Base-by-base conservation (phyloP, 164 flowering plant species). In the Vitis rotundifolia region DNA sequence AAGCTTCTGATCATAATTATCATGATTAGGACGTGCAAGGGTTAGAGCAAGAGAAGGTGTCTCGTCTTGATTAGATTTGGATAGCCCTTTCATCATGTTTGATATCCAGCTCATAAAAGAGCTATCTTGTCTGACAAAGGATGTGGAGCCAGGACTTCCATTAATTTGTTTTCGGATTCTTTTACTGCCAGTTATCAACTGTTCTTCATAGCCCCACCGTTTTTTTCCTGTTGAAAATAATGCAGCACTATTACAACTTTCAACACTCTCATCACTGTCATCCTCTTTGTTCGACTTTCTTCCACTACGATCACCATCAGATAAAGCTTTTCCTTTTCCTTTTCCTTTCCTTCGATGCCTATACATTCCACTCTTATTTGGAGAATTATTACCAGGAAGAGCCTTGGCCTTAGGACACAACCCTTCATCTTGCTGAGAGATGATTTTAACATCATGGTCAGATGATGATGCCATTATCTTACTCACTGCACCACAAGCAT, bases 51-150 rank as follows among this genome's bases (percentile, higher is more conserved):
- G 71, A 49, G 80, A 68, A 61, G 80, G 74, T 47, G 61, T 37
- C 44, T 68, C 78, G 49, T 81, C 86, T 65, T 69, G 73, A 64
- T 75, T 59, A 13, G 80, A 61, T 55, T 78, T 81, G 3, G 81
- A 51, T 47, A 79, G 66, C 3, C 91, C 92, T 70, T 87, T 94
- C 76, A 82, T 78, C 89, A 92, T 84, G 78, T 85, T 90, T 16
- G 92, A 86, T 69, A 92, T 86, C 97, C 97, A 94, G 63, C 77
- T 92, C 85, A 89, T 71, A 63, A 94, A 94, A 14, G 97, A 94
- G 75, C 93, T 86, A 53, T 82, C 84, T 61, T 78, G 83, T 76
- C 65, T 67, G 11, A 62, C 29, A 12, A 63, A 62, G 22, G 91
- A 84, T 49, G 76, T 58, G 15, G 86, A 82, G 68, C 70, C 78